Evolutionary conservation across 148 eudicot genomes (phyloP).

Genomic region (Fagopyrum homotropicum): DNA sequence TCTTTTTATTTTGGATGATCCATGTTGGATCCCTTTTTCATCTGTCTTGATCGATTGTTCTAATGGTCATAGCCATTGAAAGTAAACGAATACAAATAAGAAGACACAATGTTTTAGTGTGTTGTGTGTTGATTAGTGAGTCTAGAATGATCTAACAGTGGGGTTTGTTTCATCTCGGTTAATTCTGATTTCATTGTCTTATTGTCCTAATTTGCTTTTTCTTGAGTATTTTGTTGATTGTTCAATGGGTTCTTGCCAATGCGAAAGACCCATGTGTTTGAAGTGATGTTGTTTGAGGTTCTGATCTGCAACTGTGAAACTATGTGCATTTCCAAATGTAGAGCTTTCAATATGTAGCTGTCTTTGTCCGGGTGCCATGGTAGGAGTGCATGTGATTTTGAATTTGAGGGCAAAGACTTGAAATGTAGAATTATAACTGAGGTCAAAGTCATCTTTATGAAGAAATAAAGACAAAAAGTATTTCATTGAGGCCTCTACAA

Average conservation of each 20-base stretch:
- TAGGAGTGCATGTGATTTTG: neutral
- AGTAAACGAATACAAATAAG: neutral
- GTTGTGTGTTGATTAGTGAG: neutral
- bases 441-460: too few species aligned
- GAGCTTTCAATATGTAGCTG: neutral
- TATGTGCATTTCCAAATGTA: neutral
- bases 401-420: neutral
- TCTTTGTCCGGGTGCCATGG: neutral
- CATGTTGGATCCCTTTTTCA: neutral
- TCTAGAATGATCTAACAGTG: neutral
- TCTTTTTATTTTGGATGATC: neutral
- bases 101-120: neutral
- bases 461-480: too few species aligned
- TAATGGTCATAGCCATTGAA: neutral
- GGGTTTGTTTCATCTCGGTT: neutral
- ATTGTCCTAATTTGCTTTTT: neutral
- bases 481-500: too few species aligned
- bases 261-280: neutral
- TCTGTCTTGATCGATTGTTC: neutral
- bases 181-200: neutral
- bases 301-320: neutral
- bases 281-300: neutral
- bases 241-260: too few species aligned
- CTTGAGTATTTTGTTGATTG: neutral
- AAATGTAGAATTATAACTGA: neutral